Base-by-base conservation (phyloP, 805 yeast species). In the Gaillardinia entomophila region DNA sequence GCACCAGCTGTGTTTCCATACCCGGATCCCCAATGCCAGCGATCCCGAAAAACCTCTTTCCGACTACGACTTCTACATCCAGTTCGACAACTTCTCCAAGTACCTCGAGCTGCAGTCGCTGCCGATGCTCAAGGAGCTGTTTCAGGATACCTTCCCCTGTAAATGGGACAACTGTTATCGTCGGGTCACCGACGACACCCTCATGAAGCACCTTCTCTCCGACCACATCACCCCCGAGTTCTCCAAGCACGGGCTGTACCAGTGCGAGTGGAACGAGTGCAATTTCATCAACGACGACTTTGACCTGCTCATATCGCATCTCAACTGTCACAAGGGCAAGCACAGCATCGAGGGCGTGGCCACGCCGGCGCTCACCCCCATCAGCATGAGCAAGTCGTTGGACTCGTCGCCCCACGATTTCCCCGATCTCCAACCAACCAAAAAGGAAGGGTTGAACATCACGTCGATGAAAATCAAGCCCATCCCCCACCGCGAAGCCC, bases 191-290 rank as follows among this genome's bases (percentile, higher is more conserved):
- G 55, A 58, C 32, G 50, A 44, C 12, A 48, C 51, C 3, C 50
- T 66, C 19, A 38, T 60, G 30, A 40, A 51, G 24, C 71, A 66
- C 34, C 41, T 66, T 4, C 38, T 58, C 13, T 75, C 73, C 36
- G 61, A 65, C 27, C 88, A 82, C 49, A 45, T 80, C 15, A 58
- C 68, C 24, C 67, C 66, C 31, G 72, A 66, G 26, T 79, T 75
- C 48, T 40, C 46, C 12, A 30, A 34, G 16, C 28, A 29, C 8
- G 38, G 37, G 11, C 24, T 37, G 8, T 63, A 55, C 31, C 62
- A 68, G 30, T 88, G 96, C 60, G 86, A 79, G 48, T 87, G 95
- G 96, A 58, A 65, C 35, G 69, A 77, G 33, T 88, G 96, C 66
- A 60, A 71, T 27, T 84, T 68, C 49, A 61, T 63, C 14, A 68